Conservation (phyloP, 495 filamentous ascomycete genomes). For the Penicillium maclennaniae region DNA sequence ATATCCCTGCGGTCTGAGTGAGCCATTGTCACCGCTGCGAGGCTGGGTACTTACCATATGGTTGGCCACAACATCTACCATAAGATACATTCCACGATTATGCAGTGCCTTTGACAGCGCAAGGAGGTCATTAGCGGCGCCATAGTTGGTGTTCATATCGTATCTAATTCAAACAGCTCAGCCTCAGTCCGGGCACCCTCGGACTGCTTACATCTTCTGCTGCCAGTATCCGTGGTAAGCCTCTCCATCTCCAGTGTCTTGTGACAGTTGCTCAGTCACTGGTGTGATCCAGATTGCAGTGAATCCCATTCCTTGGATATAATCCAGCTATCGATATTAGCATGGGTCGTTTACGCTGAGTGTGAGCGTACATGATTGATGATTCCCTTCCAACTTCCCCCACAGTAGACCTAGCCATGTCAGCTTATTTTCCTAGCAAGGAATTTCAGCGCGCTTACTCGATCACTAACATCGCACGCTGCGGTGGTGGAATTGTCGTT, state of each 20-base stretch:
- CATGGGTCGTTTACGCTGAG: not conserved
- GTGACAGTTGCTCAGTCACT: constrained; percentile 57
- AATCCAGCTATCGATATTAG: constrained; percentile 30
- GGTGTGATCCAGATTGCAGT: constrained; percentile 83
- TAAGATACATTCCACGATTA: constrained; percentile 63
- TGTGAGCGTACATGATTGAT: constrained; percentile 52
- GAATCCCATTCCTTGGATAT: constrained; percentile 73
- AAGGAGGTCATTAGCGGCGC: constrained; percentile 58
- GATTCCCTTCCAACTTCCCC: constrained; percentile 70
- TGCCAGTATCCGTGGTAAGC: constrained; percentile 79
- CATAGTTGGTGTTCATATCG: constrained; percentile 60
- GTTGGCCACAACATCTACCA: constrained; percentile 81
- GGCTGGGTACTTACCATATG: constrained; percentile 53
- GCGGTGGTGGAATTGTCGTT: constrained; percentile 60
- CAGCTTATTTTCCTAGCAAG: not conserved
- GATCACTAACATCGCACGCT: constrained; percentile 42
- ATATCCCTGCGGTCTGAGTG: constrained; percentile 49
- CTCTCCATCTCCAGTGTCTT: constrained; percentile 47
- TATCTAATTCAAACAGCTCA: constrained; percentile 32
- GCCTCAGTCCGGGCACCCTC: not conserved
- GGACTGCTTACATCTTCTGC: constrained; percentile 52
- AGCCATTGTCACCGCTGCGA: constrained; percentile 35
- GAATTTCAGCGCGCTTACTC: constrained; percentile 15
- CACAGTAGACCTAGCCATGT: constrained; percentile 55
- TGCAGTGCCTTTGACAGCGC: constrained; percentile 58